phyloP scores from a whole-genome alignment of 257 asterid species.

The Jasminum sambac region DNA sequence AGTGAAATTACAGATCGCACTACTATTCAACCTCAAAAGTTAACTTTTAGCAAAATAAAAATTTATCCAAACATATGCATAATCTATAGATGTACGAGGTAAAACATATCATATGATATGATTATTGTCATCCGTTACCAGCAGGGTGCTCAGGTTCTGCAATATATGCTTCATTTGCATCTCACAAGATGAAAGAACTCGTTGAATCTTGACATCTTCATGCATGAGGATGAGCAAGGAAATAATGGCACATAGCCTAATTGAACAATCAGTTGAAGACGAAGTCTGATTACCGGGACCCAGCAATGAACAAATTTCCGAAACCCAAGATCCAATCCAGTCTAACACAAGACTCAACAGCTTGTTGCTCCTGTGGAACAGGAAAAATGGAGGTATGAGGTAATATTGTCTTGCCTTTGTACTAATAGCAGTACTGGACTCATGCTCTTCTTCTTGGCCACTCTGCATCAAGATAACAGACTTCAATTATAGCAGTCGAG shows the following conservation, averaged over 20 bases:
- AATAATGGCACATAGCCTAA: constrained; percentile 36
- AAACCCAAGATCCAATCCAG: constrained; percentile 51
- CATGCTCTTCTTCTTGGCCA: constrained; percentile 34
- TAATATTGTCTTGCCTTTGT: constrained; percentile 49
- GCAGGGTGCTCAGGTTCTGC: constrained; percentile 38
- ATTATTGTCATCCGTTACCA: constrained; percentile 40
- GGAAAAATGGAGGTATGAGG: constrained; percentile 61
- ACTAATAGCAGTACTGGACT: constrained; percentile 25
- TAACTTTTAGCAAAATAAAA: too few species aligned
- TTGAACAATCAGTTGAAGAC: constrained; percentile 31
- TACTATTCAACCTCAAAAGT: too few species aligned
- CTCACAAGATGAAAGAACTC: constrained; percentile 44
- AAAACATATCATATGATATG: neutral
- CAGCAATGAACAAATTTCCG: constrained; percentile 37
- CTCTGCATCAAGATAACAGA: constrained; percentile 38
- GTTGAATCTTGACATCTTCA: constrained; percentile 54
- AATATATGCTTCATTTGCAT: constrained; percentile 32
- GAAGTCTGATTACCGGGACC: constrained; percentile 22
- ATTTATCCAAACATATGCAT: neutral
- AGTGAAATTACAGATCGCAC: neutral
- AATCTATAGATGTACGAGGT: neutral
- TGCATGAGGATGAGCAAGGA: constrained; percentile 49
- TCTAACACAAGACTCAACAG: constrained; percentile 45
- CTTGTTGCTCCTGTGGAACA: constrained; percentile 49
- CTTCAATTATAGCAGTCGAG: neutral